phyloP scores from a whole-genome alignment of 306 rosid genomes.

The Boehmeria nivea region DNA sequence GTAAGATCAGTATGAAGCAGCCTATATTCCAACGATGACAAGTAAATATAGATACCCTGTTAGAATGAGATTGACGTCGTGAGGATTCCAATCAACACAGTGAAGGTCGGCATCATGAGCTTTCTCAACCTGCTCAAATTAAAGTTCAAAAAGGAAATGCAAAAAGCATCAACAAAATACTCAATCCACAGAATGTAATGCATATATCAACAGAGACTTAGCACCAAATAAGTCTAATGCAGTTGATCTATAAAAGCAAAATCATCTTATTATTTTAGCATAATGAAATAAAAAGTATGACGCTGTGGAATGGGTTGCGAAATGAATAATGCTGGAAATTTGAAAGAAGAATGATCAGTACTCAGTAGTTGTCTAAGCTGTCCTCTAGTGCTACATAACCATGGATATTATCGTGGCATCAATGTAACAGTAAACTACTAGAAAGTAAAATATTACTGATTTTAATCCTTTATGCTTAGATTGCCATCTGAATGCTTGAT shows the following conservation, averaged over 20 bases:
- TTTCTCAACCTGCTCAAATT: conserved; percentile 86
- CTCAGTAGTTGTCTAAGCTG: no score
- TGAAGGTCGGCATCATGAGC: conserved; percentile 93
- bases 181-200: background rate
- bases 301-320: no score
- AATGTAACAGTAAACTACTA: no score
- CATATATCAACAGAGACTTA: background rate
- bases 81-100: conserved; percentile 91
- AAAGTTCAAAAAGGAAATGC: background rate
- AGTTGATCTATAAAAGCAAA: background rate
- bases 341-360: no score
- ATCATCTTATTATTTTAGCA: no score
- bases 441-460: no score
- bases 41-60: conserved; percentile 56
- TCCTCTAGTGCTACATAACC: no score
- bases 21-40: background rate
- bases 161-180: background rate
- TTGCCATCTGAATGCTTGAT: no score
- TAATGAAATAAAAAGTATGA: no score
- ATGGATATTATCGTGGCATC: no score
- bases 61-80: conserved; percentile 76
- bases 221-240: background rate
- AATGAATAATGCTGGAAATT: no score
- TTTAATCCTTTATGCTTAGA: no score
- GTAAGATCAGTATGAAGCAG: background rate